A percentile compares a stretch with the other conserved stretches of the same genome.
phyloP scores from a whole-genome alignment of 371 early-diverging fungal species.

The Mucor racemosus region DNA sequence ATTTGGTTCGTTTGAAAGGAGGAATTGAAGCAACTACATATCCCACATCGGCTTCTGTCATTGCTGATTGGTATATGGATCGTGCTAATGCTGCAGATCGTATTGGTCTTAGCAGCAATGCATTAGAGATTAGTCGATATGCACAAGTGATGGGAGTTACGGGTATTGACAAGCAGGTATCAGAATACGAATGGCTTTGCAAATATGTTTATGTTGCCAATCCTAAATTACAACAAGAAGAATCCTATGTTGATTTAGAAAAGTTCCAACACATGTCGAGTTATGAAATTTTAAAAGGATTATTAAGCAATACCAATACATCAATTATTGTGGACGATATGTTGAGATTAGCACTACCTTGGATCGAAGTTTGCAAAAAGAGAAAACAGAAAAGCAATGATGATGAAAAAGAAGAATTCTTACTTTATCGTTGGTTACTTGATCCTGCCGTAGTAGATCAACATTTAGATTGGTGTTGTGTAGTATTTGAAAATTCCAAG shows the following conservation, averaged over 20 bases:
- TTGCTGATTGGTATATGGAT: slow-evolving; percentile 67
- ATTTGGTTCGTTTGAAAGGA: slow-evolving; percentile 28
- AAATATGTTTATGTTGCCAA: slow-evolving; percentile 59
- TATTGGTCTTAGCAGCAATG: slow-evolving; percentile 57
- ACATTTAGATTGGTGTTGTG: slow-evolving; percentile 61
- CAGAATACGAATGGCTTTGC: slow-evolving; percentile 64
- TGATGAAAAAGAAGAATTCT: slow-evolving; percentile 25
- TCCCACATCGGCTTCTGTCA: slow-evolving; percentile 46
- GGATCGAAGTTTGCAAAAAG: slow-evolving; percentile 46
- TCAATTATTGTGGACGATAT: slow-evolving; percentile 56
- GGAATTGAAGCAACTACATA: slow-evolving; percentile 42
- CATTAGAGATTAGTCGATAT: slow-evolving; percentile 59
- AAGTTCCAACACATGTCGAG: slow-evolving; percentile 48
- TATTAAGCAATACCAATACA: slow-evolving; percentile 50
- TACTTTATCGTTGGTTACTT: slow-evolving; percentile 55
- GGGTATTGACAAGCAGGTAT: slow-evolving; percentile 48
- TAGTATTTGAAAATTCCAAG: slow-evolving; percentile 61
- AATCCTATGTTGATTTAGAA: slow-evolving; percentile 39
- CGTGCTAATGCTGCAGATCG: slow-evolving; percentile 62
- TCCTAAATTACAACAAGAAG: slow-evolving; percentile 8
- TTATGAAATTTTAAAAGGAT: slow-evolving; percentile 57
- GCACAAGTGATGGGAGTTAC: slow-evolving; percentile 60
- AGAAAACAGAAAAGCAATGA: neutral
- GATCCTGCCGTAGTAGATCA: slow-evolving; percentile 23
- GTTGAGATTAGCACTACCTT: slow-evolving; percentile 60